Evolutionary conservation across 2,329 filamentous ascomycete genomes (phyloP).

Genomic region (Arachnomyces sp.): DNA sequence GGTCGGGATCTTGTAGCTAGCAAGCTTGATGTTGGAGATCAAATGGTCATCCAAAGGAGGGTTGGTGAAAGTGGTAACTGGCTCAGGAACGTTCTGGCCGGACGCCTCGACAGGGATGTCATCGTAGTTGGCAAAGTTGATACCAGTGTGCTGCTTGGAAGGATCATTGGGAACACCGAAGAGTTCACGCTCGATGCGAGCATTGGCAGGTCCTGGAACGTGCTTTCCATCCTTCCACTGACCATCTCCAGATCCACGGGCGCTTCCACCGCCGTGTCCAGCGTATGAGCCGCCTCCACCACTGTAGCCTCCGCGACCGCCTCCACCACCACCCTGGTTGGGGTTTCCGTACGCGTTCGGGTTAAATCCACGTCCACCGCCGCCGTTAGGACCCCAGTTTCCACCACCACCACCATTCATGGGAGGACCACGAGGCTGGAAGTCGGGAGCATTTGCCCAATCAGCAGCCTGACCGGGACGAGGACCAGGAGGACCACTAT

Average conservation of each 20-base stretch:
- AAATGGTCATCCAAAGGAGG: constrained; percentile 93
- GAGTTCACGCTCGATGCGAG: constrained; percentile 86
- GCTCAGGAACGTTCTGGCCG: constrained; percentile 84
- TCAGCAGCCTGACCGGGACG: constrained; percentile 20
- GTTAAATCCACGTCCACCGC: constrained; percentile 42
- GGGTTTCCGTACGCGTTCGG: constrained; percentile 55
- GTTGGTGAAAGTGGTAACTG: constrained; percentile 82
- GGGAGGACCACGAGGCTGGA: constrained; percentile 38
- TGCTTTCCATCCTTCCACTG: constrained; percentile 97
- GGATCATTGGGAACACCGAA: constrained; percentile 88
- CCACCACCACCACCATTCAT: constrained; percentile 29
- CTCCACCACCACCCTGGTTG: constrained; percentile 19
- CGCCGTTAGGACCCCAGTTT: constrained; percentile 25
- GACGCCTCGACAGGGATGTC: constrained; percentile 98
- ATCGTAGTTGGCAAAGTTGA: constrained; percentile 99
- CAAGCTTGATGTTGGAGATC: constrained; percentile 83
- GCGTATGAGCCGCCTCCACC: constrained; percentile 21
- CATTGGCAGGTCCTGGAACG: constrained; percentile 78
- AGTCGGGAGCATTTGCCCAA: constrained; percentile 52
- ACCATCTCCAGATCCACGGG: constrained; percentile 84
- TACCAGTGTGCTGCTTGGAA: constrained; percentile 90
- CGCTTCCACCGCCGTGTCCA: constrained; percentile 39
- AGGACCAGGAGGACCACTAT: constrained; percentile 20
- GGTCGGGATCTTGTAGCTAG: constrained; percentile 90
- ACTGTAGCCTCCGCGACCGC: constrained; percentile 40